A percentile compares a stretch with the other conserved stretches of the same genome.
Evolutionary conservation across 352 stramenopile species (phyloP).

Genomic region (Thraustochytrium striatum): DNA sequence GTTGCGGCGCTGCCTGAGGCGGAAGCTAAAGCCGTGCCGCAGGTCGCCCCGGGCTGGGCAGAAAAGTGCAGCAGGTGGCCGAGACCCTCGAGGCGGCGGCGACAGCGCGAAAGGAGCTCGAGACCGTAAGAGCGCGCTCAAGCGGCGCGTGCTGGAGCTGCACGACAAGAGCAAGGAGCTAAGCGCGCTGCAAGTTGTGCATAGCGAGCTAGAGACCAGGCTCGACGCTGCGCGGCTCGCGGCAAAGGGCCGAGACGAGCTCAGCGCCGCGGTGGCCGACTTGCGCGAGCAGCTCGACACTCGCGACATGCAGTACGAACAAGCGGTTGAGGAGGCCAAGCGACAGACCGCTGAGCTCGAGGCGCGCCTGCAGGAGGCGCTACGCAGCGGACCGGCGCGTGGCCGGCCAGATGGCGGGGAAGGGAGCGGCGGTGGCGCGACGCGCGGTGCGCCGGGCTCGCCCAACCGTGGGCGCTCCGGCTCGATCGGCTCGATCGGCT

Average conservation of each 20-base stretch:
- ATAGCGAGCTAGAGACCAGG: not conserved
- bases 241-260: conserved; percentile 4
- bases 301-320: not conserved
- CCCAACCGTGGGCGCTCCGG: not conserved
- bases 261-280: not conserved
- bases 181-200: conserved; percentile 4
- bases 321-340: not conserved
- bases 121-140: conserved; percentile 38
- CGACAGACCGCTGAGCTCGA: not conserved
- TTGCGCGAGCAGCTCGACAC: not conserved
- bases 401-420: no score
- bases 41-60: not conserved
- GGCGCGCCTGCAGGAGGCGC: not conserved
- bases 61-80: not conserved
- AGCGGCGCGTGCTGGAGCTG: conserved; percentile 20
- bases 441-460: not conserved
- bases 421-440: not conserved
- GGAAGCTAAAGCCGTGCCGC: no score
- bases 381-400: not conserved
- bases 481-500: not conserved
- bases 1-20: not conserved
- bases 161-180: conserved; percentile 11
- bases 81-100: not conserved
- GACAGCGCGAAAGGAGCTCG: not conserved
- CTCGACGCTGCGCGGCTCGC: conserved; percentile 6